A percentile compares a stretch with the other conserved stretches of the same genome.
Conservation (phyloP, 2,329 filamentous ascomycete genomes). For the Beauveria brongniartii region DNA sequence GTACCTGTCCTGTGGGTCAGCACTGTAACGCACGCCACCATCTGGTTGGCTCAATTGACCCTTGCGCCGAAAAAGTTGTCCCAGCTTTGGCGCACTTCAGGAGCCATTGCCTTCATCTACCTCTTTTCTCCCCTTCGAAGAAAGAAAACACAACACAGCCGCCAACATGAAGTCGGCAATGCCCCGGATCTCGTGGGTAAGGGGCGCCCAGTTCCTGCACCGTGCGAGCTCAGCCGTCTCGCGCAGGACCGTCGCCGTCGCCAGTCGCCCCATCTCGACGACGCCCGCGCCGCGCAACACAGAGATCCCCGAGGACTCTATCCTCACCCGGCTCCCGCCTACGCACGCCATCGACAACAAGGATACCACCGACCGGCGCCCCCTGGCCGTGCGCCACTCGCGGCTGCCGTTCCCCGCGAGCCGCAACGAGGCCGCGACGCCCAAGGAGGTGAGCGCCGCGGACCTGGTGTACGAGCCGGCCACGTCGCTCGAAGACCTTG, state of each 20-base stretch:
- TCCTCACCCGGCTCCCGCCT: slow-evolving; percentile 21
- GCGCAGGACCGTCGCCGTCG: slow-evolving; percentile 17
- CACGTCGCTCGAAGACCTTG: slow-evolving; percentile 33
- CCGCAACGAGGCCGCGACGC: slow-evolving; percentile 25
- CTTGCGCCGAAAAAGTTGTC: slow-evolving; percentile 8
- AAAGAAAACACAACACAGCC: not conserved
- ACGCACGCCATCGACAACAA: slow-evolving; percentile 23
- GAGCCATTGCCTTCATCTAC: slow-evolving; percentile 1
- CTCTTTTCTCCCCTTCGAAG: not conserved
- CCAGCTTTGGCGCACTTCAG: not conserved
- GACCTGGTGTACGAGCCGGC: slow-evolving; percentile 41
- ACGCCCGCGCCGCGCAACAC: slow-evolving; percentile 22
- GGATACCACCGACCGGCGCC: slow-evolving; percentile 14
- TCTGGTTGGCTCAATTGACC: slow-evolving; percentile 10
- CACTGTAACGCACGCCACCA: not conserved
- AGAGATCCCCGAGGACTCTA: slow-evolving; percentile 22
- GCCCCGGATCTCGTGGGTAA: slow-evolving; percentile 34
- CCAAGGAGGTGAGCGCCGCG: slow-evolving; percentile 22
- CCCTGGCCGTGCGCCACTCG: slow-evolving; percentile 20
- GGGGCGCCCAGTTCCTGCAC: slow-evolving; percentile 25
- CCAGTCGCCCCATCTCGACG: slow-evolving; percentile 26
- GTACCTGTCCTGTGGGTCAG: slow-evolving; percentile 1
- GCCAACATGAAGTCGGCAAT: slow-evolving; percentile 21
- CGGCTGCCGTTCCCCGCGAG: slow-evolving; percentile 26
- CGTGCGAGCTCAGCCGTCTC: slow-evolving; percentile 16